Base-by-base conservation (phyloP, 305 asterid species). In the Rubia tinctorum region DNA sequence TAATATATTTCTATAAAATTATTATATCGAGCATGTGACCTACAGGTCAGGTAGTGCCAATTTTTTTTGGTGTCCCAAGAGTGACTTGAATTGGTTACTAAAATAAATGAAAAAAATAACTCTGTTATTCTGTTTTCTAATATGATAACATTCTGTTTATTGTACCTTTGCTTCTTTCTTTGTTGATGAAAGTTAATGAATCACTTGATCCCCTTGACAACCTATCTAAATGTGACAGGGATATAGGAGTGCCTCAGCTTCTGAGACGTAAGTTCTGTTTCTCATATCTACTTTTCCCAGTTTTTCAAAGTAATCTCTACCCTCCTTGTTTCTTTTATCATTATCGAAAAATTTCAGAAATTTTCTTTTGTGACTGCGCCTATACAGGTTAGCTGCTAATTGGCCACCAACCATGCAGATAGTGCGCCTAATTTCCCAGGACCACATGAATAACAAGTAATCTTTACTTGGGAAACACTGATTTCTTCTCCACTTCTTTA, bases 391-490 rank as follows among this genome's bases (percentile, higher is more conserved):
- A 72, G 98, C 99, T 76, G 90, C 98, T 76, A 88, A 95, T 85
- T 95, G 98, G 98, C 99, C 98, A 72, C 75, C 82, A 68, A 92
- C 92, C 39, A 92, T 95, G 98, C 99, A 95, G 85, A 95, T 90
- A 61, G 98, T 95, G 72, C 96, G 99, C 69, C 87, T 95, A 68
- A 92, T 95, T 82, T 95, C 99, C 77, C 99, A 95, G 84, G 99
- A 92, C 82, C 98, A 92, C 88, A 92, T 95, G 99, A 95, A 89
- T 82, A 95, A 90, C 94, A 92, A 95, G 99, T 95, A 95, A 81
- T 77, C 68, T 80, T 67, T 45, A 66, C 76, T 61, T 12, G 27
- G 27, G 68, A 47, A 17, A 27, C 69, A 34, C 18, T 34, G 56
- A 25, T 69, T 68, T 58, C 60, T 49, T 69, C 72, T 68, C 73